Conservation (phyloP, 2,329 filamentous ascomycete genomes). For the Talaromyces funiculosus region DNA sequence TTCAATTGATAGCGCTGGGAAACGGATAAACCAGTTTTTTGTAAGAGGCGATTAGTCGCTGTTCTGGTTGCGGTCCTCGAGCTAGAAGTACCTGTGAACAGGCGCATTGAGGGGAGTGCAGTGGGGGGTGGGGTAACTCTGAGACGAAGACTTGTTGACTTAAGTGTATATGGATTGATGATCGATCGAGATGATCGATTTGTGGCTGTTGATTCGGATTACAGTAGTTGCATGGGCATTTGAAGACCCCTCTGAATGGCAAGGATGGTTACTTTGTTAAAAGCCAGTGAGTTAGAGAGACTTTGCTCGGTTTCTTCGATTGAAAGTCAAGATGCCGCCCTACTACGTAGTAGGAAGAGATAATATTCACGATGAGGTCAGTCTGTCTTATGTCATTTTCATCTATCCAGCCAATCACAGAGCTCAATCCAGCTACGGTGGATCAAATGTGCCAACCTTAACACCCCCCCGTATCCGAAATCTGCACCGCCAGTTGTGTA, state of each 20-base stretch:
- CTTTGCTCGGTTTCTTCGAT: not conserved
- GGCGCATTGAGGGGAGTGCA: not conserved
- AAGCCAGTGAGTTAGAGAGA: not conserved
- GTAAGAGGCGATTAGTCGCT: not conserved
- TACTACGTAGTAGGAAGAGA: not conserved
- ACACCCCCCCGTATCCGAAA: too few relatives aligned
- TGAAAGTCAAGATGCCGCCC: not conserved
- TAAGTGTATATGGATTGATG: too few relatives aligned
- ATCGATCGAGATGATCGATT: not conserved
- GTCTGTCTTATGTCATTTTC: not conserved
- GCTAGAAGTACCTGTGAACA: not conserved
- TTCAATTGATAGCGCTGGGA: not conserved
- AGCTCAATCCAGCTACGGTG: not conserved
- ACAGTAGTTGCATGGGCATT: not conserved
- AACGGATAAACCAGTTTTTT: not conserved
- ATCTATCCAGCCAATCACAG: not conserved
- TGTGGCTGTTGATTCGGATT: not conserved
- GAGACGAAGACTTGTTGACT: not conserved
- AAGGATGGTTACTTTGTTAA: not conserved
- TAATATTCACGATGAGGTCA: slow-evolving; percentile 2
- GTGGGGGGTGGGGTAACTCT: not conserved
- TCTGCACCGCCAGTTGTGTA: too few relatives aligned
- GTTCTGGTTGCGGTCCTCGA: not conserved
- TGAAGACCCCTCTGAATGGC: not conserved
- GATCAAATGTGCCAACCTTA: too few relatives aligned